phyloP scores from a whole-genome alignment of 2,329 filamentous ascomycete species.

The Ceratocystis alfenasii region DNA sequence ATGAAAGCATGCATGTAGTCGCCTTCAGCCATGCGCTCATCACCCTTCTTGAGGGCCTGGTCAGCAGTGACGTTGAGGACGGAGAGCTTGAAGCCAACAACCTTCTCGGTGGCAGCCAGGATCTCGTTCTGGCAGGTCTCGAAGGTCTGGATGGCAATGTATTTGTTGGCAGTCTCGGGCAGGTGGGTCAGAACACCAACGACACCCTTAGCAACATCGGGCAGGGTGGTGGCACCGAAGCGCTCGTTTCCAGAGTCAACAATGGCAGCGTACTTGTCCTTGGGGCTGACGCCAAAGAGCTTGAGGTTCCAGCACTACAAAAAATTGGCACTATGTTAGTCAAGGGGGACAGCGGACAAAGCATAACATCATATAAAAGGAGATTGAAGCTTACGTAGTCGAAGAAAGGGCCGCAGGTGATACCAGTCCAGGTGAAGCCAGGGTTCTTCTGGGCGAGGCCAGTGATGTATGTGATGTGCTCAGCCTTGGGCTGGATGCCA shows the following conservation, averaged over 20 bases:
- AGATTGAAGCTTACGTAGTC: constrained; percentile 29
- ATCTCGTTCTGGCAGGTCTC: constrained; percentile 37
- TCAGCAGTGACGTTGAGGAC: background rate
- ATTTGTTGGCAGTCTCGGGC: constrained; percentile 42
- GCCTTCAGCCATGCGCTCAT: constrained; percentile 26
- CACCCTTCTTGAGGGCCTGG: constrained; percentile 29
- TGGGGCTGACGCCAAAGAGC: constrained; percentile 32
- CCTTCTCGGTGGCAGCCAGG: constrained; percentile 37
- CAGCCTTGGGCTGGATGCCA: constrained; percentile 41
- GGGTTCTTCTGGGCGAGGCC: constrained; percentile 31
- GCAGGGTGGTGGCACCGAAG: constrained; percentile 40
- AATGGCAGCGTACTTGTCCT: constrained; percentile 33
- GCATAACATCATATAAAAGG: constrained; percentile 29
- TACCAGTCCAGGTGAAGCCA: constrained; percentile 39
- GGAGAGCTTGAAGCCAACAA: constrained; percentile 29
- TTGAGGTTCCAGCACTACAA: constrained; percentile 33
- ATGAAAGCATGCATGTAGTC: constrained; percentile 22
- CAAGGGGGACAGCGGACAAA: constrained; percentile 41
- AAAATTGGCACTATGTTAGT: background rate
- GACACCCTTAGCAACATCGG: constrained; percentile 37
- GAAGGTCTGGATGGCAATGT: constrained; percentile 36
- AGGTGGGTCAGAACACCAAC: constrained; percentile 38
- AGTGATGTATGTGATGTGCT: constrained; percentile 32
- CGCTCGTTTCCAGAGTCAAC: constrained; percentile 39
- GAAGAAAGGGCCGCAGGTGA: constrained; percentile 36